A percentile compares a stretch with the other conserved stretches of the same genome.
phyloP scores from a whole-genome alignment of 2,329 filamentous ascomycete genomes.

The Aspergillus sp. region DNA sequence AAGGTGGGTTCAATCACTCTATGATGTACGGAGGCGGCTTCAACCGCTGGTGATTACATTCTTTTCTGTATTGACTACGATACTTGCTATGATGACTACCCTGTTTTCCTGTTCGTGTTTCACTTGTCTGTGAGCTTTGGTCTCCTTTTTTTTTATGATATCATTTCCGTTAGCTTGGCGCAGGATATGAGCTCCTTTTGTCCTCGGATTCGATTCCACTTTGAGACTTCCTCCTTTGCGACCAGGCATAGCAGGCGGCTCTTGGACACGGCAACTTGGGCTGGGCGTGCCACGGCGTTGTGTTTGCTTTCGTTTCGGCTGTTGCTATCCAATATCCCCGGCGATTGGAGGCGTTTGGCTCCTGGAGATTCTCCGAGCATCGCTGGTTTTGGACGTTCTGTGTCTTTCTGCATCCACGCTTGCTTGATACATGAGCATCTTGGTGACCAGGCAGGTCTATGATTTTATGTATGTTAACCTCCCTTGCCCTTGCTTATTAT shows the following conservation, averaged over 20 bases:
- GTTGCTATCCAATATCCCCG: slow-evolving; percentile 5
- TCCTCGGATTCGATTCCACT: slow-evolving; percentile 14
- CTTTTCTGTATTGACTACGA: slow-evolving; percentile 13
- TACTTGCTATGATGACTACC: slow-evolving; percentile 6
- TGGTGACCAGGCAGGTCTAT: slow-evolving; percentile 27
- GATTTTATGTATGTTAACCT: slow-evolving; percentile 44
- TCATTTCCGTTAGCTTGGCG: slow-evolving; percentile 17
- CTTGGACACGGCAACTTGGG: slow-evolving; percentile 21
- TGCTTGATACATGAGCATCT: slow-evolving; percentile 27
- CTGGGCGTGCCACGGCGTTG: slow-evolving; percentile 27
- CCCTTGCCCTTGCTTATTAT: slow-evolving; percentile 35
- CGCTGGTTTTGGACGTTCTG: too few species aligned
- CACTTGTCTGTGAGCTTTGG: slow-evolving; percentile 14
- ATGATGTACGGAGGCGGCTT: slow-evolving; percentile 71
- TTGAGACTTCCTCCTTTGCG: slow-evolving; percentile 16
- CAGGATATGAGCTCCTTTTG: slow-evolving; percentile 15
- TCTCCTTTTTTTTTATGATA: slow-evolving; percentile 25
- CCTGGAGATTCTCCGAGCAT: too few species aligned
- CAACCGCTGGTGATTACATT: slow-evolving; percentile 53
- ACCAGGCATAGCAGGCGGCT: slow-evolving; percentile 27
- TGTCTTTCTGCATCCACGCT: slow-evolving; percentile 28
- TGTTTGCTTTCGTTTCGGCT: slow-evolving; percentile 11
- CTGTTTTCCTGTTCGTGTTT: slow-evolving; percentile 11
- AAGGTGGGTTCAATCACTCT: slow-evolving; percentile 82
- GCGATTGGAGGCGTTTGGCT: slow-evolving; percentile 21